Percentiles rank a stretch among this genome's conserved stretches.
Evolutionary conservation across 2,329 filamentous ascomycete genomes (phyloP).

Genomic region (Tolypocladium pustulatum): DNA sequence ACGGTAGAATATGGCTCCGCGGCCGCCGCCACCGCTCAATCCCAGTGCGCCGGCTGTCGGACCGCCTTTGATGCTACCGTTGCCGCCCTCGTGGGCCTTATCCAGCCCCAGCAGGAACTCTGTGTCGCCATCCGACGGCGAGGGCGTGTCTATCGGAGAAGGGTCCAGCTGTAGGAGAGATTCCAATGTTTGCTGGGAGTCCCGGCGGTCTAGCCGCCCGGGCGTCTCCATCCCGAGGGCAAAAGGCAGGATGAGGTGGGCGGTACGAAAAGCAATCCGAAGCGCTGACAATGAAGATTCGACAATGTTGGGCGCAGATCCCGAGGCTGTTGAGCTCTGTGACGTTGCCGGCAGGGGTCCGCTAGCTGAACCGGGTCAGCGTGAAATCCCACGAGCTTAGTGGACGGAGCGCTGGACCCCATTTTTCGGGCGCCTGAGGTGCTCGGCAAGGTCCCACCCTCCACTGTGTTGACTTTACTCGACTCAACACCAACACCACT

Average conservation of each 20-base stretch:
- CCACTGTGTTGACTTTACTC: too few species aligned
- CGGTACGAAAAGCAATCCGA: neutral
- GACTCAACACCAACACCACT: neutral
- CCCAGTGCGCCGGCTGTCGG: conserved; percentile 34
- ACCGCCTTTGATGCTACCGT: conserved; percentile 27
- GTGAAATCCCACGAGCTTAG: neutral
- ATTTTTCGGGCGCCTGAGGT: too few species aligned
- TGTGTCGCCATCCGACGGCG: conserved; percentile 15
- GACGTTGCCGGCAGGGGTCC: neutral
- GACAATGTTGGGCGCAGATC: neutral
- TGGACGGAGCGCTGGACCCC: neutral
- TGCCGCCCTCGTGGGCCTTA: conserved; percentile 15
- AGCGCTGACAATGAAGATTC: neutral
- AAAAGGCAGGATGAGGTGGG: neutral
- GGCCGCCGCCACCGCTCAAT: conserved; percentile 47
- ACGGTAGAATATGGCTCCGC: conserved; percentile 69
- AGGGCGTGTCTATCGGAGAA: conserved; percentile 56
- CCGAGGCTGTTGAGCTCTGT: neutral
- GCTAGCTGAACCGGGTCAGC: neutral
- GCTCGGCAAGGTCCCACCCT: too few species aligned
- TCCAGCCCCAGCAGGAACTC: conserved; percentile 25
- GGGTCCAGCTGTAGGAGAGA: conserved; percentile 74
- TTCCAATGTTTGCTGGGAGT: conserved; percentile 44
- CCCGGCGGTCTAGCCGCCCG: conserved; percentile 17
- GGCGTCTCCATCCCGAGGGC: conserved; percentile 7